These are phyloP conservation scores for Cladosporium sp. DNA, from an alignment of 2,329 filamentous ascomycete species.

Conservation along the genomic window DNA sequence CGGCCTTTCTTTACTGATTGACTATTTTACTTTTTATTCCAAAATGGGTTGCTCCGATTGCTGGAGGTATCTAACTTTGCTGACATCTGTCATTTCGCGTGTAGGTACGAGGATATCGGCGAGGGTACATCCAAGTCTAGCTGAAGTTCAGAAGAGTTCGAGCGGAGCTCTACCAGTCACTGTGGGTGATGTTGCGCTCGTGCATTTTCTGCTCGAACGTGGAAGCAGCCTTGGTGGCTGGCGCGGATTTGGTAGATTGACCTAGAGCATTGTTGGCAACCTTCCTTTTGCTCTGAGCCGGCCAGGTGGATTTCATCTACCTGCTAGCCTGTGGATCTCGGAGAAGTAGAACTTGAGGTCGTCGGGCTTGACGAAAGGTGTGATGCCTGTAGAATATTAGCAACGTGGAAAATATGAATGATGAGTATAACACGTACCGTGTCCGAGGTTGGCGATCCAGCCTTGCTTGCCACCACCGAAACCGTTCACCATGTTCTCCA, in stretches of 20 bases:
- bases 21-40: background rate
- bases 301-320: slow-evolving; percentile 31
- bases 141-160: background rate
- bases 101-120: slow-evolving; percentile 38
- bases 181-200: slow-evolving; percentile 30
- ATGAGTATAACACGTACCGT: slow-evolving; percentile 58
- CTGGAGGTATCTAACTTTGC: slow-evolving; percentile 5
- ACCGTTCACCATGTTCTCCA: slow-evolving; percentile 81
- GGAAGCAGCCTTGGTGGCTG: slow-evolving; percentile 20
- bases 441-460: slow-evolving; percentile 96
- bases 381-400: slow-evolving; percentile 63
- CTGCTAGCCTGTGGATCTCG: slow-evolving; percentile 65
- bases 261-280: slow-evolving; percentile 31
- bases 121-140: slow-evolving; percentile 24
- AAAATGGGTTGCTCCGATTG: no score
- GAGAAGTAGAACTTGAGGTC: slow-evolving; percentile 90
- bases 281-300: slow-evolving; percentile 13
- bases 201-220: slow-evolving; percentile 31
- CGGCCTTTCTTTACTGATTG: background rate
- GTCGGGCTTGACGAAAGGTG: slow-evolving; percentile 89
- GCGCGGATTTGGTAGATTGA: slow-evolving; percentile 20
- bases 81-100: slow-evolving; percentile 15
- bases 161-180: slow-evolving; percentile 29
- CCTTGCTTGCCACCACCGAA: slow-evolving; percentile 81
- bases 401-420: slow-evolving; percentile 3